These are phyloP conservation scores for Noccaea bulbosa DNA, from an alignment of 345 rosid species.

Conservation along the genomic window DNA sequence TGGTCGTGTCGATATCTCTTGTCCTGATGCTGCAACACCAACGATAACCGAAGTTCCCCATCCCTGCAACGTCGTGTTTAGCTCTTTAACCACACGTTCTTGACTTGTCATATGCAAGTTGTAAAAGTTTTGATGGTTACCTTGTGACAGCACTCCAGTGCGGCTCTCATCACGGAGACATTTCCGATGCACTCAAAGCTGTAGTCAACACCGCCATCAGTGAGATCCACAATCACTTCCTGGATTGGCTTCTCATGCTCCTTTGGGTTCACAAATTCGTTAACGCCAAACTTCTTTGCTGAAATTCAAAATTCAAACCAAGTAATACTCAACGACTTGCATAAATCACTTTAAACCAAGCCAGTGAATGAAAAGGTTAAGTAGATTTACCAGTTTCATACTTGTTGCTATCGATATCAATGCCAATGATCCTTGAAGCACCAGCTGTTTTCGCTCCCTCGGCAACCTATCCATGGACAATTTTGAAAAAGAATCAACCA, in stretches of 20 bases:
- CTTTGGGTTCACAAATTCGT: constrained; percentile 89
- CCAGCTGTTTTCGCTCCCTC: constrained; percentile 99
- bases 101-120: background rate
- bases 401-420: constrained; percentile 88
- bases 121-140: constrained; percentile 38
- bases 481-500: background rate
- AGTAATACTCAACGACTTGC: constrained; percentile 46
- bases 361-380: constrained; percentile 18
- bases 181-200: constrained; percentile 99
- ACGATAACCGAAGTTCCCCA: constrained; percentile 98
- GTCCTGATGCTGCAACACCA: constrained; percentile 99
- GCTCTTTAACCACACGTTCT: constrained; percentile 26
- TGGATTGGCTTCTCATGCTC: constrained; percentile 79
- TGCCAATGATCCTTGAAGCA: constrained; percentile 92
- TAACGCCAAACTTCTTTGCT: constrained; percentile 79
- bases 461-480: constrained; percentile 64
- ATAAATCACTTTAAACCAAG: constrained; percentile 69
- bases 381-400: constrained; percentile 60
- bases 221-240: constrained; percentile 89
- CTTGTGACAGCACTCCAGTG: constrained; percentile 99
- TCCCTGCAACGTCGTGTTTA: constrained; percentile 55
- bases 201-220: constrained; percentile 98
- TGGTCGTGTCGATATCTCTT: constrained; percentile 94
- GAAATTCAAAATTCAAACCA: constrained; percentile 29
- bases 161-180: constrained; percentile 95